Percentiles rank a stretch among this genome's conserved stretches.
phyloP scores from a whole-genome alignment of 352 stramenopile species.

The Pythium rishiriense region DNA sequence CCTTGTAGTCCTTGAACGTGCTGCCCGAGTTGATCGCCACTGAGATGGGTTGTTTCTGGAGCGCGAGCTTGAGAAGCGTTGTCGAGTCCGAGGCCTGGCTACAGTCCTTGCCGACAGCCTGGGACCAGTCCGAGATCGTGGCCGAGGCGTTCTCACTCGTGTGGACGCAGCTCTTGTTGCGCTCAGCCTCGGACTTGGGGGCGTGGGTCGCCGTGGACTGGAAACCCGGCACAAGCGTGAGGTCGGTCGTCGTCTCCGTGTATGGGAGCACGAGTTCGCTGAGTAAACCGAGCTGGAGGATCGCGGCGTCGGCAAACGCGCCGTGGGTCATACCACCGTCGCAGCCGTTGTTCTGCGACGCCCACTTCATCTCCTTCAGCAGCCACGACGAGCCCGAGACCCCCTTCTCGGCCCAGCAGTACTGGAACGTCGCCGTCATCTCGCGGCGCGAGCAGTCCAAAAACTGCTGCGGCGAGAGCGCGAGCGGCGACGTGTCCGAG shows the following conservation, averaged over 20 bases:
- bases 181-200: constrained; percentile 18
- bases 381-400: constrained; percentile 61
- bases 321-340: constrained; percentile 77
- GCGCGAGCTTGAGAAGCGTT: constrained; percentile 61
- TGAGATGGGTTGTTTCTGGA: constrained; percentile 73
- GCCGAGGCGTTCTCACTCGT: constrained; percentile 43
- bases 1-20: constrained; percentile 81
- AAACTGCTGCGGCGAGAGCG: constrained; percentile 81
- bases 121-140: constrained; percentile 67
- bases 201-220: constrained; percentile 19
- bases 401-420: constrained; percentile 64
- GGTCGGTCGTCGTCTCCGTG: constrained; percentile 50
- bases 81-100: constrained; percentile 34
- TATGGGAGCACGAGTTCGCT: constrained; percentile 70
- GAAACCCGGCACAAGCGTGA: constrained; percentile 34
- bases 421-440: constrained; percentile 73
- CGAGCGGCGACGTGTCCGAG: constrained; percentile 38
- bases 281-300: constrained; percentile 50
- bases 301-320: constrained; percentile 62
- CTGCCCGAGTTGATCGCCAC: constrained; percentile 79
- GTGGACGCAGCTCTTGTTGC: constrained; percentile 46
- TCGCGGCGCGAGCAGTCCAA: constrained; percentile 69
- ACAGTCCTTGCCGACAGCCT: constrained; percentile 64
- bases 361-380: constrained; percentile 67
- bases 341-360: constrained; percentile 67